Base-by-base conservation (phyloP, 352 stramenopile genomes). In the Globisporangium parvum region DNA sequence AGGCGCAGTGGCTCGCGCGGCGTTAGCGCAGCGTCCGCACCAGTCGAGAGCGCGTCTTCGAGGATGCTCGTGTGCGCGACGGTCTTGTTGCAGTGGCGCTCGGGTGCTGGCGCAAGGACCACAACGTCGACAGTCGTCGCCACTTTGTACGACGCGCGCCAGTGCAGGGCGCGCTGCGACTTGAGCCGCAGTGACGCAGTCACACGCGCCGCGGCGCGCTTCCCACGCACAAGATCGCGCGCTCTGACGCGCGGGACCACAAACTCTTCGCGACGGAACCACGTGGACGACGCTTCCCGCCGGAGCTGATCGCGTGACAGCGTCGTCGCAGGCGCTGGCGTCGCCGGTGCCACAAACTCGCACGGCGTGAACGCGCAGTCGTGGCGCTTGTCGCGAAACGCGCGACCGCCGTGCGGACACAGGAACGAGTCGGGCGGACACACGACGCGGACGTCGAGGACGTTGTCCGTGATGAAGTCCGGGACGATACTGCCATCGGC, bases 341-440 rank as follows among this genome's bases (percentile, higher is more conserved):
- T 49, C 0, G 55, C 42, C 1, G 65, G 24, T 4, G 59, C 17
- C 0, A 80, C 60, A 18, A 80, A 59, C 39, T 70, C 59, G 46
- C 75, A 85, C 6, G 70, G 70, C 4, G 69, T 74, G 60, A 82
- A 82, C 28, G 60, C 53, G 50, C 72, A 82, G n/a, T 65, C 37
- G 53, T 77, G 61, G 6, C 61, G 50, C 17, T 39, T 53, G 33
- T 80, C 61, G 39, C 71, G 74, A 42, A 71, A 80, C 2, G 65
- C 60, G 40, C 65, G 65, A 3, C 60, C 65, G 52, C 69, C 69
- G 46, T 79, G 67, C 20, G 70, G 62, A 57, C 74, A 85, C 33
- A 66, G 24, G 12, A 70, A 31, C 39, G 63, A 75, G 63, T 82
- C 70, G 1, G 63, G 57, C 2, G 65, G 61, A 49, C 74, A 85